Conservation (phyloP, 2,329 filamentous ascomycete genomes). For the Fusarium coicis region DNA sequence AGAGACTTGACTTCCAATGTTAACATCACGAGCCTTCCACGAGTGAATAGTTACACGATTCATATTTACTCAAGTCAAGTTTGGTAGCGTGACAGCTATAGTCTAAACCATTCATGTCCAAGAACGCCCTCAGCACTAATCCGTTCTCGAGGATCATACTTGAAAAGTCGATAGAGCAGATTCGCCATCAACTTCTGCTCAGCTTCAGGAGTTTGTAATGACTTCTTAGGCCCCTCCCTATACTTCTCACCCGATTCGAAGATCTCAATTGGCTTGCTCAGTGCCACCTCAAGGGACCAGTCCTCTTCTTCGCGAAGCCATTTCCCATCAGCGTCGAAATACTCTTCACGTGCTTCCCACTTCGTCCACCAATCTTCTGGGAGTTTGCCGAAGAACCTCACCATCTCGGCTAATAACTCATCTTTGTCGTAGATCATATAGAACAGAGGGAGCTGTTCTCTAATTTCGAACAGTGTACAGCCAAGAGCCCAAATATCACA, state of each 20-base stretch:
- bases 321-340: conserved; percentile 35
- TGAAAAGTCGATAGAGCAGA: conserved; percentile 37
- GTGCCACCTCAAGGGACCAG: conserved; percentile 8
- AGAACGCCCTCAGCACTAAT: conserved; percentile 23
- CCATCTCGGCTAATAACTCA: conserved; percentile 45
- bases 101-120: conserved; percentile 39
- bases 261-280: neutral
- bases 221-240: neutral
- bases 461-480: conserved; percentile 49
- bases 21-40: too few relatives aligned
- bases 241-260: neutral
- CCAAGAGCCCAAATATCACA: conserved; percentile 50
- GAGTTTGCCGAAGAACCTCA: conserved; percentile 46
- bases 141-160: conserved; percentile 33
- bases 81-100: neutral
- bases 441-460: conserved; percentile 45
- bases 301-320: conserved; percentile 1
- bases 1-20: too few relatives aligned
- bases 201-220: neutral
- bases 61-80: too few relatives aligned
- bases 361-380: conserved; percentile 46
- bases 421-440: conserved; percentile 44
- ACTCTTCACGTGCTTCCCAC: conserved; percentile 40
- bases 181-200: conserved; percentile 43
- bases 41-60: too few relatives aligned